Evolutionary conservation across 2,329 filamentous ascomycete species (phyloP), one percentile per base, ranked within the genome.

Genomic region (Hysterium pulicare): DNA sequence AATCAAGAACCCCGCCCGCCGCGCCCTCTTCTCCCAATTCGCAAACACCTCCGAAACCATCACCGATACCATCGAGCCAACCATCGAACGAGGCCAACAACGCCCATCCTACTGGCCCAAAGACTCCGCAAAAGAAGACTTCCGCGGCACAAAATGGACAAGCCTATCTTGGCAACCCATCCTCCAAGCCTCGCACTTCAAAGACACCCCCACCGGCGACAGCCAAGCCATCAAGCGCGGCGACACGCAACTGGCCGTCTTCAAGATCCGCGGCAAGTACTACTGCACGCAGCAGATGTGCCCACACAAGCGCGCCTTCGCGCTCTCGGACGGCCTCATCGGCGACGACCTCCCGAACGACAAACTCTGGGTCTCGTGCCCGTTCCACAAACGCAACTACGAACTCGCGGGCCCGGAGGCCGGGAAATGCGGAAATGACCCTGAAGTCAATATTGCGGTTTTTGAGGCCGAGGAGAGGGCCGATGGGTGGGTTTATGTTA

Each of bases 271-370:
- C 41, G 89, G 88, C 16, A 79, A 78, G 41, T 94, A 84, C 74
- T 91, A 91, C 66, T 86, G 87, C 45, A 86, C 86, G 11, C 90
- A 95, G 70, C 88, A 95, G 62, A 95, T 95, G 90, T 95, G 90
- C 64, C 90, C 90, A 8, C 89, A 95, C 71, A 93, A 91, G 69
- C 84, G 89, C 9, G 84, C 89, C 1, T 95, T 95, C 58, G 84
- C 90, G n/a, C 79, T 95, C 20, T 86, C 85, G 0, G 90, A 95
- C 61, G 88, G 89, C 1, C 71, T 95, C 7, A 78, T 95, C 35
- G 90, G 90, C 31, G 84, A 88, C 50, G 77, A 81, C 47, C 48
- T 63, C 45, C 65, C 73, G 33, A 75, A 64, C 40, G 72, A 79
- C 48, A 83, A 82, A 46, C 82, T 90, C n/a, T 95, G 86, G 83